These are phyloP conservation scores for Dillenia turbinata DNA, from an alignment of 164 flowering plant species.

Conservation along the genomic window DNA sequence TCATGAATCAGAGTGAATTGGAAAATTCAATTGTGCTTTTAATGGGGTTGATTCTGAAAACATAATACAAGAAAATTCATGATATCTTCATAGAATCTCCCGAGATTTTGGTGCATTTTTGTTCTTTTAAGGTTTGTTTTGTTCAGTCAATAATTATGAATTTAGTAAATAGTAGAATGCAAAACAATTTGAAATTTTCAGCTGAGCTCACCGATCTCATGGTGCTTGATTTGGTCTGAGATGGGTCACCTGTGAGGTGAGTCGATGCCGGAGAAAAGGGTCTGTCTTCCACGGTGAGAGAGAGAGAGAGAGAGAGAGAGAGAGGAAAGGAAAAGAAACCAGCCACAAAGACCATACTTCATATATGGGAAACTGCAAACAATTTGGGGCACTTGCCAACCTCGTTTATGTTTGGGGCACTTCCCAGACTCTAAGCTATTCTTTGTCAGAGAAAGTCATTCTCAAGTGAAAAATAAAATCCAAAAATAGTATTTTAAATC, in stretches of 20 bases:
- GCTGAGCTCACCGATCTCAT: too few species aligned
- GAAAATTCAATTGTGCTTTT: conserved; percentile 6
- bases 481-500: background rate
- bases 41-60: background rate
- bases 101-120: conserved; percentile 4
- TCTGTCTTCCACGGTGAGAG: background rate
- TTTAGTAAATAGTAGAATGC: too few species aligned
- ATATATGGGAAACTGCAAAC: background rate
- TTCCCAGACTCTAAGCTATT: background rate
- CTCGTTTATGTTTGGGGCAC: background rate
- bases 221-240: too few species aligned
- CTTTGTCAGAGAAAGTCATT: background rate
- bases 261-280: conserved; percentile 26
- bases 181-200: too few species aligned
- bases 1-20: conserved; percentile 8
- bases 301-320: conserved; percentile 11
- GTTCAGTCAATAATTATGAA: too few species aligned
- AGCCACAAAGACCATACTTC: background rate
- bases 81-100: conserved; percentile 8
- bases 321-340: background rate
- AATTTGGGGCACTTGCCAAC: conserved; percentile 4
- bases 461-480: background rate
- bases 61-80: background rate
- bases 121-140: too few species aligned
- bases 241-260: background rate